Base-by-base conservation (phyloP, 352 stramenopile species). In the Thalassiosira sp. region DNA sequence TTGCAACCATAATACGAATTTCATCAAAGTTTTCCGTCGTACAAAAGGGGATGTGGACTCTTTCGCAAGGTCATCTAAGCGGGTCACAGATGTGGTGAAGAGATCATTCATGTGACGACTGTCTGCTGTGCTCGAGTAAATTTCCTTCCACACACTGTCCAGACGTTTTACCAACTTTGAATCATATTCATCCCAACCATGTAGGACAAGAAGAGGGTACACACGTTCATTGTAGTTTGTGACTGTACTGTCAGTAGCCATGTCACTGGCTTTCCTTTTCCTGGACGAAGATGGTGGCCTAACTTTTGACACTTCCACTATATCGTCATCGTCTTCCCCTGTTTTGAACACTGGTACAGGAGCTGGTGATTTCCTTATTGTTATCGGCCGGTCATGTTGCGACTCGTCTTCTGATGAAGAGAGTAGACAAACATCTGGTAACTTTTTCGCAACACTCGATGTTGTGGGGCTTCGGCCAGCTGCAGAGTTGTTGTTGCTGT, bases 1-100 rank as follows among this genome's bases (percentile, higher is more conserved):
- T 43, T 83, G 75, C 31, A 79, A 24, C 75, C 75, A 83, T 20
- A 83, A 40, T 20, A 35, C 57, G 31, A 83, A 79, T 61, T 37
- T 48, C 59, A 77, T 65, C 40, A 83, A 62, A 51, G 69, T 72
- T 57, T 48, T 71, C 3, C 68, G 20, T 37, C 52, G 48, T n/a
- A 83, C 31, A 42, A 75, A 62, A 40, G 54, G 46, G 40, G 71
- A 75, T n/a, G 15, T 28, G 24, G 49, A 56, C 16, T 67, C 48
- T 24, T 57, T 5, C 16, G 72, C 53, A 16, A 66, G n/a, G 11
- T 65, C 33, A 16, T 62, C 56, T 54, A 83, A 62, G 31, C 45
- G 28, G 42, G 27, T 11, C 3, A 72, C 16, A 42, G 73, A 62
- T 5, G 31, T 62, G 5, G 54, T 35, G 31, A 70, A 72, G 42